Conservation (phyloP, 2,329 filamentous ascomycete genomes). For the Aspergillus sp. region DNA sequence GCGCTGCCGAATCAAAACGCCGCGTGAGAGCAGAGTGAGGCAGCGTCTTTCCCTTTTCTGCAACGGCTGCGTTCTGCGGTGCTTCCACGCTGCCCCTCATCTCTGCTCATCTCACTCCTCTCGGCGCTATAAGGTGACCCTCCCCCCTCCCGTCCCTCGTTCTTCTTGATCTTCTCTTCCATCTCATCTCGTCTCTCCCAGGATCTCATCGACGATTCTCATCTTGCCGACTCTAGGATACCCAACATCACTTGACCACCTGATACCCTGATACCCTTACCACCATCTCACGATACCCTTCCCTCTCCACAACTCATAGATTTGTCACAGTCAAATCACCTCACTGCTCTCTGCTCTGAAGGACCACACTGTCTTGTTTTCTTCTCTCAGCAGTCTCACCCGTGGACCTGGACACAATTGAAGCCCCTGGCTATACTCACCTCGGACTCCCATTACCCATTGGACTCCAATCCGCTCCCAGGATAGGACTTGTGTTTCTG, state of each 20-base stretch:
- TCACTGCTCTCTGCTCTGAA: conserved; percentile 1
- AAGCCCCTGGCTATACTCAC: conserved; percentile 25
- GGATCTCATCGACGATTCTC: conserved; percentile 5
- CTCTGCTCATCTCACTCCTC: background rate
- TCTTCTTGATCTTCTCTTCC: conserved; percentile 13
- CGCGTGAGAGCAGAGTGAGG: conserved; percentile 12
- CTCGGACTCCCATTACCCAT: conserved; percentile 22
- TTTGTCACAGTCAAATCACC: conserved; percentile 23
- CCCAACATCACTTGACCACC: background rate
- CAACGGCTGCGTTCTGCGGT: conserved; percentile 17
- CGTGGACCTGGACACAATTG: conserved; percentile 21
- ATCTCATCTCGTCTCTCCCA: conserved; percentile 14
- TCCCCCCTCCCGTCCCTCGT: conserved; percentile 10
- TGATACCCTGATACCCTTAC: conserved; percentile 7
- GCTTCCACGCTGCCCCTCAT: conserved; percentile 10
- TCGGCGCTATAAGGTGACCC: conserved; percentile 18
- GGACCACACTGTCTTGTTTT: conserved; percentile 11
- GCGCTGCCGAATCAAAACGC: conserved; percentile 18
- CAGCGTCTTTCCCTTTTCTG: conserved; percentile 17
- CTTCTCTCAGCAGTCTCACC: conserved; percentile 15
- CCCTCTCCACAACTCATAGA: conserved; percentile 19
- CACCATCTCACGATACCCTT: conserved; percentile 14
- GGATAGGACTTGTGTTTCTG: conserved; percentile 34
- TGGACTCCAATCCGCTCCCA: conserved; percentile 31
- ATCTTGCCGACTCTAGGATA: conserved; percentile 7